phyloP scores from a whole-genome alignment of 208 protist species.

The Leishmania guyanensis region DNA sequence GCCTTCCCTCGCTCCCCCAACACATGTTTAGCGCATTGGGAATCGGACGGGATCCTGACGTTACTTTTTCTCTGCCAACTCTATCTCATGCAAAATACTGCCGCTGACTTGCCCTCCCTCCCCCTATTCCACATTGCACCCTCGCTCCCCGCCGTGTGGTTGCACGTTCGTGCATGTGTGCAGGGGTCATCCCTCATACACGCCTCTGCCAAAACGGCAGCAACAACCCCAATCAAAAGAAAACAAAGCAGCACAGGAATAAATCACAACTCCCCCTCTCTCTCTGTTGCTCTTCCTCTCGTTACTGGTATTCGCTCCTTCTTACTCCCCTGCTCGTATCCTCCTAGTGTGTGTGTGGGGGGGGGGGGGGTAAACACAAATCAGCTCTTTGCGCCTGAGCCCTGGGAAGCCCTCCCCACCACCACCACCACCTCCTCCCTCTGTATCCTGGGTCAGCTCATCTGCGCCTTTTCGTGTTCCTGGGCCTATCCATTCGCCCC shows the following conservation, averaged over 20 bases:
- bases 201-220: not conserved
- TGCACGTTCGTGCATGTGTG: too few species aligned
- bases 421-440: too few species aligned
- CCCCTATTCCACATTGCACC: not conserved
- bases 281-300: not conserved
- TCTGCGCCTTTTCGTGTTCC: not conserved
- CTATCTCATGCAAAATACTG: not conserved
- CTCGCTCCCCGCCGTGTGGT: too few species aligned
- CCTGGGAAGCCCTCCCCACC: not conserved
- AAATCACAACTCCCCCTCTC: not conserved
- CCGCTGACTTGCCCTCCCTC: not conserved
- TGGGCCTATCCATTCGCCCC: too few species aligned
- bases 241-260: not conserved
- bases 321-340: too few species aligned
- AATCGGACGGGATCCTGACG: not conserved
- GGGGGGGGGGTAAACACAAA: too few species aligned
- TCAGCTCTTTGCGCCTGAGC: not conserved
- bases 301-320: not conserved
- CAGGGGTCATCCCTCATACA: not conserved
- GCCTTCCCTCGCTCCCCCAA: not conserved
- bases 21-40: not conserved
- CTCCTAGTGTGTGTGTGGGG: too few species aligned
- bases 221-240: not conserved
- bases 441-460: too few species aligned
- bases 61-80: not conserved